Base-by-base conservation (phyloP, 1,284 basidiomycete species). In the Wolfiporia cocos region DNA sequence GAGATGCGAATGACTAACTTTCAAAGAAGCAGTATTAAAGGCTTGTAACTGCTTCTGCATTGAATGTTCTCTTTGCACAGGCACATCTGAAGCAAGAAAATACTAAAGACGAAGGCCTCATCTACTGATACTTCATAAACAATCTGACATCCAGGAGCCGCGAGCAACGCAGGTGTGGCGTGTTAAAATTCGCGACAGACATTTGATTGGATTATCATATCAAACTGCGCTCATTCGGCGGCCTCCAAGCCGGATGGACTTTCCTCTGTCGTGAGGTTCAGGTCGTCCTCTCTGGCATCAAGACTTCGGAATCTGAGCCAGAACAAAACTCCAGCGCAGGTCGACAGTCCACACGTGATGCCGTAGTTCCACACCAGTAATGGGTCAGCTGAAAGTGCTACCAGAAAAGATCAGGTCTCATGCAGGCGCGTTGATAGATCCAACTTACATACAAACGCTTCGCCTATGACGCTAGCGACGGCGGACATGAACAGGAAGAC, bases 401-500 rank as follows among this genome's bases (percentile, higher is more conserved):
- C n/a, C 21, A 7, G 29, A 28, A 7, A 14, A 9, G 28, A 6
- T 21, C 17, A 21, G 9, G 6, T 9, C 12, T 33, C 7, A 9
- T 6, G 12, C 7, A 10, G 12, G 18, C 6, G 7, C 7, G 15
- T 17, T 6, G 6, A 33, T 36, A 7, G 32, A 35, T 40, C 43
- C 15, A 10, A 46, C 49, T 42, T 37, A 52, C 51, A 45, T 43
- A 61, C 59, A 50, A 86, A 82, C 10, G 84, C 82, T 61, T 86
- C 81, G 40, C 76, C 75, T 33, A 87, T 37, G n/a, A 83, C 85
- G 32, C 74, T 61, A 9, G 78, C 61, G 39, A 90, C 44, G 15
- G 87, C 85, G 26, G 60, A 74, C 59, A 64, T 81, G 68, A 92
- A 88, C 30, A 91, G 65, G 69, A 78, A 86, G 19, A 83, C 51